These are phyloP conservation scores for Diutina mesorugosa DNA, from an alignment of 1,139 yeast genomes.

Conservation along the genomic window DNA sequence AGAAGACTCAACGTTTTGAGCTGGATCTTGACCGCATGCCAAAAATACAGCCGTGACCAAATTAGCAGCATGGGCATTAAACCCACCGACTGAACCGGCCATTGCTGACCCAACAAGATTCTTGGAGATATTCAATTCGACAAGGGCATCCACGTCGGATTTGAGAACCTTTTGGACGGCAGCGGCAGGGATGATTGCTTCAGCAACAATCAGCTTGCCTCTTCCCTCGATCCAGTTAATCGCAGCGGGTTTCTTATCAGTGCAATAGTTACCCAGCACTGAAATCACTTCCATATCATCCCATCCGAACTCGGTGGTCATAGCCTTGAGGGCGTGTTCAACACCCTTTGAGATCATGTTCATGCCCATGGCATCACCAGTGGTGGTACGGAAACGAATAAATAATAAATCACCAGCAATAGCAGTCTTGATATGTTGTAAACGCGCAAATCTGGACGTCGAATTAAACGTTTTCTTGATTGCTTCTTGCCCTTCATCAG, in stretches of 20 bases:
- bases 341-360: conserved; percentile 99
- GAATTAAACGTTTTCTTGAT: conserved; percentile 90
- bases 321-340: conserved; percentile 69
- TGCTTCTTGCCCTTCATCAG: conserved; percentile 77
- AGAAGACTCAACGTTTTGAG: conserved; percentile 94
- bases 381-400: conserved; percentile 88
- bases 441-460: conserved; percentile 92
- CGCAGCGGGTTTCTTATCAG: conserved; percentile 95
- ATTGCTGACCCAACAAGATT: conserved; percentile 93
- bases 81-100: conserved; percentile 98
- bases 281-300: conserved; percentile 88
- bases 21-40: conserved; percentile 98
- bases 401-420: conserved; percentile 87
- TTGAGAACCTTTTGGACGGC: conserved; percentile 74
- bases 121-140: conserved; percentile 77
- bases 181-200: conserved; percentile 76
- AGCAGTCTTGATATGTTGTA: conserved; percentile 84
- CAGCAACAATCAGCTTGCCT: conserved; percentile 98
- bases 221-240: conserved; percentile 99
- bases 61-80: conserved; percentile 96
- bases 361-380: conserved; percentile 99
- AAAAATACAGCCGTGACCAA: conserved; percentile 84
- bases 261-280: conserved; percentile 94
- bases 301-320: conserved; percentile 87
- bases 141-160: conserved; percentile 85